Evolutionary conservation across 2,329 filamentous ascomycete genomes (phyloP), one percentile per base, ranked within the genome.

Genomic region (Coleophoma cylindrospora): DNA sequence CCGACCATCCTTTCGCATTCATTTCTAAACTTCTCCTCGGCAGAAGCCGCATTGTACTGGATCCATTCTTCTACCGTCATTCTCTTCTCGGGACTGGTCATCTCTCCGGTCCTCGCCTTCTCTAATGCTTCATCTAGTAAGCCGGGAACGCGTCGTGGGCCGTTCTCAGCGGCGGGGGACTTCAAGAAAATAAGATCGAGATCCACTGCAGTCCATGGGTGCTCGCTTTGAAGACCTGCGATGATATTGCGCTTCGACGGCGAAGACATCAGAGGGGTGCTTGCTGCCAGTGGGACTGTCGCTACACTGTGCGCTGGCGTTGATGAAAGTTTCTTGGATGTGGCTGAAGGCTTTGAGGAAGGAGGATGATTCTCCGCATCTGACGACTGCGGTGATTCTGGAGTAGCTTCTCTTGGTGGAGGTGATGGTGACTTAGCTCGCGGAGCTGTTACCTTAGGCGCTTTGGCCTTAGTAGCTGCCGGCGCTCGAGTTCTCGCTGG

Each of bases 21-120:
- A 34, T 77, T 72, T 63, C 85, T 86, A 49, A 99, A 73, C 66
- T 83, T 85, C 68, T 84, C 81, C 72, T 97, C 91, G 0, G 89
- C 90, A 64, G 85, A 76, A 53, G 79, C 78, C 0, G 94, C 94
- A 58, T 94, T 91, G 68, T 85, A 80, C 51, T 84, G 75, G 37
- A 99, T 87, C 90, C 92, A 99, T 67, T 96, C 84, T 66, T 96
- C 90, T 0, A 97, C 89, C 5, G 84, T 92, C 91, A 99, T 96
- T 36, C 79, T 75, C 73, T 87, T 91, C 72, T 97, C 94, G 0
- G 84, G 80, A 48, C 79, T 87, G 2, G 80, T 86, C 48, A 99
- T 70, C 13, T 79, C 79, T 0, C 75, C 75, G 12, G 80, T 82
- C 54, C 68, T 71, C 0, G 69, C 67, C 49, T 80, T 83, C 57